phyloP scores from a whole-genome alignment of 1,284 basidiomycete species.

The Veloboletus limbatus region DNA sequence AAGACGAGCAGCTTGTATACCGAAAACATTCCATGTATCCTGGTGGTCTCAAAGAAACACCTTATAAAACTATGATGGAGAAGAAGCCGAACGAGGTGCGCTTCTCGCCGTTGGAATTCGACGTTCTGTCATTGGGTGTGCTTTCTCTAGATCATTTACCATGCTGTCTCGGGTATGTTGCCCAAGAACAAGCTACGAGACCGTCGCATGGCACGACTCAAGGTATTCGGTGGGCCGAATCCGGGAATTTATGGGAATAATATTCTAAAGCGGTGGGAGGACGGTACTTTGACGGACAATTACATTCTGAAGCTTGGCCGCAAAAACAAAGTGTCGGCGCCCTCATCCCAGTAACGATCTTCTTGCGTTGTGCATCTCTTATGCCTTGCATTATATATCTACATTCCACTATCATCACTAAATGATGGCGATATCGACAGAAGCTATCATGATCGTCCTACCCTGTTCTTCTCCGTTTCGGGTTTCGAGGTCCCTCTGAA shows the following conservation, averaged over 20 bases:
- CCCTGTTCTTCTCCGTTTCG: constrained; percentile 13
- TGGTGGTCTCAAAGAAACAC: constrained; percentile 89
- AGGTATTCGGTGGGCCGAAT: constrained; percentile 77
- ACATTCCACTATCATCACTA: constrained; percentile 6
- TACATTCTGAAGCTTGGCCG: constrained; percentile 40
- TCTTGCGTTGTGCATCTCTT: constrained; percentile 2
- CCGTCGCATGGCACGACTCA: constrained; percentile 77
- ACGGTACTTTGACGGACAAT: constrained; percentile 59
- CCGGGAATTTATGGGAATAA: constrained; percentile 69
- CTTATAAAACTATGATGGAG: constrained; percentile 79
- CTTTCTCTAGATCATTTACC: constrained; percentile 79
- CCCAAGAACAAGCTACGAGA: constrained; percentile 94
- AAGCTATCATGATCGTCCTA: not conserved
- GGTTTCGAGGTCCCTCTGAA: constrained; percentile 1
- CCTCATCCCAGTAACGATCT: constrained; percentile 17
- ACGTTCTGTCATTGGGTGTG: not conserved
- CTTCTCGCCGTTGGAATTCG: constrained; percentile 10
- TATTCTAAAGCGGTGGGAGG: constrained; percentile 73
- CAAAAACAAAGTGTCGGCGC: constrained; percentile 23
- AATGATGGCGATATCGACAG: not conserved
- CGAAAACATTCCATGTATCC: constrained; percentile 91
- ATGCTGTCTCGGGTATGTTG: constrained; percentile 94
- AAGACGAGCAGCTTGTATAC: constrained; percentile 86
- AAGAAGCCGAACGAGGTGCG: constrained; percentile 90
- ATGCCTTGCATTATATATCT: constrained; percentile 6